These are phyloP conservation scores for Microcera coccophila DNA, from an alignment of 2,329 filamentous ascomycete genomes.

Conservation along the genomic window DNA sequence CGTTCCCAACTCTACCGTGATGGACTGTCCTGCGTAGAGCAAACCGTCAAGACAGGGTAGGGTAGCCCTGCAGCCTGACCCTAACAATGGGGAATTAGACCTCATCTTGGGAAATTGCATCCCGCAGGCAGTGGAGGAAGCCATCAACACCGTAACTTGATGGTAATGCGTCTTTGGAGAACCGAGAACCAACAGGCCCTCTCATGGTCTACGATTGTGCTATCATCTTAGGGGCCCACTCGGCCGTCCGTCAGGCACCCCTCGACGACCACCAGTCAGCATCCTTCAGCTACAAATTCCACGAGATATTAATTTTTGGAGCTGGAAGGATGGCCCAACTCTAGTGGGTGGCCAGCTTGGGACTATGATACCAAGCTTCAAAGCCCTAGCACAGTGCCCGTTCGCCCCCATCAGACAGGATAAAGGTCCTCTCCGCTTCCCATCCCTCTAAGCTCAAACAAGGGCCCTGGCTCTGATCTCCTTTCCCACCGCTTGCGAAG, in stretches of 20 bases:
- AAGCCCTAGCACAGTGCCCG: conserved; percentile 18
- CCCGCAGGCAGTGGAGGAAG: conserved; percentile 20
- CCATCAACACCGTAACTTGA: conserved; percentile 15
- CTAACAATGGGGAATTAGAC: conserved; percentile 18
- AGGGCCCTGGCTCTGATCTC: neutral
- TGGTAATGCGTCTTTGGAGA: conserved; percentile 2
- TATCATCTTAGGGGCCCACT: conserved; percentile 1
- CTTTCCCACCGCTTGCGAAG: no score
- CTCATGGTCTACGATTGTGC: neutral
- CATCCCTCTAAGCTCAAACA: neutral
- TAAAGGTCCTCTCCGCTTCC: conserved; percentile 3
- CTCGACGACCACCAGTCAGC: conserved; percentile 1
- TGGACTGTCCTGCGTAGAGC: neutral
- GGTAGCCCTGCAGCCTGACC: neutral
- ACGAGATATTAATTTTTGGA: neutral
- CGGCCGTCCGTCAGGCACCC: conserved; percentile 1
- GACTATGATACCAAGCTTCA: conserved; percentile 19
- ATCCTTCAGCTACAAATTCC: neutral
- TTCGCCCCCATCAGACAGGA: conserved; percentile 6
- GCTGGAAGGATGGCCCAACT: no score
- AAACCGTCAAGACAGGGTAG: neutral
- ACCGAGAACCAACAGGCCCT: conserved; percentile 3
- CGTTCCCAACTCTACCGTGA: neutral
- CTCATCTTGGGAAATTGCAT: conserved; percentile 30
- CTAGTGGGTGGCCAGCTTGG: neutral